phyloP scores from a whole-genome alignment of 2,329 filamentous ascomycete species.

The Polychaeton citri region DNA sequence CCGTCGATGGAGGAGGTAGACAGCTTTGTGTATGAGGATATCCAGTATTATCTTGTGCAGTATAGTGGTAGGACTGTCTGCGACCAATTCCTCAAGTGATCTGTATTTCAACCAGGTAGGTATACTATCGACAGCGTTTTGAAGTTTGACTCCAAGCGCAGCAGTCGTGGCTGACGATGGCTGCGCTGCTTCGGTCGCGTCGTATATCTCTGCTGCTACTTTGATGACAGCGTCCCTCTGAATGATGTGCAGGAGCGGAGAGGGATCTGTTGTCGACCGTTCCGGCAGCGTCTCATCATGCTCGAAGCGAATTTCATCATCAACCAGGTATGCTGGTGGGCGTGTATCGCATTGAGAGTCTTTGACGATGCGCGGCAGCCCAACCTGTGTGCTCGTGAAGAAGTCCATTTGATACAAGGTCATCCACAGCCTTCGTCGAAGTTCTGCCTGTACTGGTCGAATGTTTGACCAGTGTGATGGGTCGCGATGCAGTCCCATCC shows the following conservation, averaged over 20 bases:
- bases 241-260: not conserved
- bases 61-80: slow-evolving; percentile 1
- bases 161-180: not conserved
- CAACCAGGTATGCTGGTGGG: not conserved
- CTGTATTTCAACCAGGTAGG: not conserved
- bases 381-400: not conserved
- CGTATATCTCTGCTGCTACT: not conserved
- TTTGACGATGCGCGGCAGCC: slow-evolving; percentile 1
- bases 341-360: not conserved
- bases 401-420: slow-evolving; percentile 1
- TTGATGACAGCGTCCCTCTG: slow-evolving; percentile 2
- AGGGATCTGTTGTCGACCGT: not conserved
- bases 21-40: not conserved
- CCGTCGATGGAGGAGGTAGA: not conserved
- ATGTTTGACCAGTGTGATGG: slow-evolving; percentile 2
- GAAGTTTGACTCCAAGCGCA: not conserved
- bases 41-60: not conserved
- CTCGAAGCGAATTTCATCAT: not conserved
- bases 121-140: not conserved
- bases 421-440: slow-evolving; percentile 2
- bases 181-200: not conserved
- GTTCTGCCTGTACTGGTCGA: slow-evolving; percentile 1
- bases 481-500: slow-evolving; percentile 2
- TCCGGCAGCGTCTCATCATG: not conserved
- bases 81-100: not conserved